Conservation (phyloP, 2,329 filamentous ascomycete genomes). For the Amauroascus niger region DNA sequence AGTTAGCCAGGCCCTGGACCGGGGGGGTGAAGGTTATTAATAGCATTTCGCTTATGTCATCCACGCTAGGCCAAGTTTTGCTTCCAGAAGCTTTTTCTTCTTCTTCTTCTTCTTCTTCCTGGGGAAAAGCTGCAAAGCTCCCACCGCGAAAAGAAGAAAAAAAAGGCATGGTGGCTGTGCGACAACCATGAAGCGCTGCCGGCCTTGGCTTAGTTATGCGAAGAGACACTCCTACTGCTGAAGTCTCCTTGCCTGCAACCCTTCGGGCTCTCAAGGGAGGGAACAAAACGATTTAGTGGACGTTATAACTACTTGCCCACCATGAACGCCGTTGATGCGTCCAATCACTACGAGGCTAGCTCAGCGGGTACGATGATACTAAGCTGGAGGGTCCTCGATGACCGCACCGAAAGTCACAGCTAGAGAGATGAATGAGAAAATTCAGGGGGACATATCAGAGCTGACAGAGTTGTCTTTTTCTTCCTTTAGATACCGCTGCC, state of each 20-base stretch:
- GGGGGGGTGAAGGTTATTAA: too few species aligned
- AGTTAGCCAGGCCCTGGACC: too few species aligned
- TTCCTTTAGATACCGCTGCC: slow-evolving; percentile 41
- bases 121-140: too few species aligned
- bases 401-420: not conserved
- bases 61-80: not conserved
- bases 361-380: slow-evolving; percentile 32
- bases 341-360: slow-evolving; percentile 44
- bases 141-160: too few species aligned
- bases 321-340: slow-evolving; percentile 59
- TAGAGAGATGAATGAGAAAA: not conserved
- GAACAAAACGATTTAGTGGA: too few species aligned
- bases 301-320: not conserved
- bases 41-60: not conserved
- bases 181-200: too few species aligned
- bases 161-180: too few species aligned
- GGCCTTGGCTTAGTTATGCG: too few species aligned
- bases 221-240: too few species aligned
- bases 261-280: too few species aligned
- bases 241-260: too few species aligned
- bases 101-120: too few species aligned
- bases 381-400: not conserved
- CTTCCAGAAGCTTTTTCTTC: not conserved
- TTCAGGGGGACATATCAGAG: not conserved
- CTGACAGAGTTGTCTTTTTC: not conserved